Evolutionary conservation across 2,329 filamentous ascomycete species (phyloP), one percentile per base, ranked within the genome.

Genomic region (Colletotrichum tamarilloi): DNA sequence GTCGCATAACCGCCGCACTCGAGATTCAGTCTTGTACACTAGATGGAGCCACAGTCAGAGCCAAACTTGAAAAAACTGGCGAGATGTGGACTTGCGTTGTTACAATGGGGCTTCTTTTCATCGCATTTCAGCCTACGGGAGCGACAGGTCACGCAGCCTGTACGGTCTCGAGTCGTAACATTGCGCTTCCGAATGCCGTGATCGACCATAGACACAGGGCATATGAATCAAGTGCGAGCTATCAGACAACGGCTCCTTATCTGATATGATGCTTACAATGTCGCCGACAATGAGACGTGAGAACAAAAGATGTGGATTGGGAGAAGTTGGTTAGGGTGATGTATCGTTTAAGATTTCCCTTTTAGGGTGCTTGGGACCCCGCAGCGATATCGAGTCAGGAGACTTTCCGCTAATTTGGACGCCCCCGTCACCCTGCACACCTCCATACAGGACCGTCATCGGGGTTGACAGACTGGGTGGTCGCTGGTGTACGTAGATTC

Each of bases 61-160:
- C 35, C 26, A 30, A 22, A 5, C 6, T 26, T 14, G 16, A 24
- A 4, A 53, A 22, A 1, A 46, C 22, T 11, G 32, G n/a, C 14
- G 57, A 28, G 14, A 26, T n/a, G n/a, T n/a, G 8, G 6, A n/a
- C 35, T 22, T 42, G 65, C 60, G 14, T 70, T 66, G 53, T 70
- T 52, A 65, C 84, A 86, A 0, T 78, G 73, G 1, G 84, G 84
- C 66, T 83, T 83, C 55, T 77, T 80, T 64, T 85, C 84, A 67
- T 86, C 84, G 76, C 84, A 86, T 68, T 86, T 86, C 3, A 84
- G 85, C 75, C 83, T 82, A 55, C 84, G 78, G 3, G 83, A 82
- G 24, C 84, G 80, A 67, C 84, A 86, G 0, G 67, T 69, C 4
- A 69, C 52, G 38, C 67, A 69, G 60, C 67, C 59, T 22, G 67